These are phyloP conservation scores for Steccherinum ochraceum DNA, from an alignment of 768 basidiomycete species.

Conservation along the genomic window DNA sequence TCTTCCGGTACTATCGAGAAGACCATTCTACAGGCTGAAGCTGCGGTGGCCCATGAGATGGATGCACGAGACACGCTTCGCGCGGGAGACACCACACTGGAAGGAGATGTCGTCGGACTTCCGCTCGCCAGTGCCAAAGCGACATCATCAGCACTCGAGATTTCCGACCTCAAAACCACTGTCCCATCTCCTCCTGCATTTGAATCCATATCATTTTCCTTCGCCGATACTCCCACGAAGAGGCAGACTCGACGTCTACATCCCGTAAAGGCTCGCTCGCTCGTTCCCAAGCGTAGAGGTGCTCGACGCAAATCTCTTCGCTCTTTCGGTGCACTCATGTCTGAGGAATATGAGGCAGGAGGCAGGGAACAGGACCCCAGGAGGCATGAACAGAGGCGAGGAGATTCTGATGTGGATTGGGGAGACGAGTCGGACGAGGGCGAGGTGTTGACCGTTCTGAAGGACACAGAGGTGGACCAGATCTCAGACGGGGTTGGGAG, in stretches of 20 bases:
- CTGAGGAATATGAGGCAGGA: slow-evolving; percentile 32
- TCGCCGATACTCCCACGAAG: slow-evolving; percentile 23
- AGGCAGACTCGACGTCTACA: slow-evolving; percentile 24
- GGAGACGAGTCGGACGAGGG: slow-evolving; percentile 31
- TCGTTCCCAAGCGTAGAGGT: slow-evolving; percentile 13
- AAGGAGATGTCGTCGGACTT: background rate
- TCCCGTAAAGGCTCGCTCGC: slow-evolving; percentile 23
- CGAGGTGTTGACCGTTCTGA: slow-evolving; percentile 3
- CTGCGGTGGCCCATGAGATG: background rate
- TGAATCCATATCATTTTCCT: slow-evolving; percentile 30
- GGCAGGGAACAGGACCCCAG: slow-evolving; percentile 31
- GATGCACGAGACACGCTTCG: too few species aligned
- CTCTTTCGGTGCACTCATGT: slow-evolving; percentile 41
- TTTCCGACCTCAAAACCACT: background rate
- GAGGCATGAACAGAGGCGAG: slow-evolving; percentile 46
- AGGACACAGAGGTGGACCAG: slow-evolving; percentile 27
- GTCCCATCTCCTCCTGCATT: slow-evolving; percentile 14
- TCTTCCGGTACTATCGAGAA: background rate
- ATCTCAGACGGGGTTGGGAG: slow-evolving; percentile 37
- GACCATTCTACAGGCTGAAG: background rate
- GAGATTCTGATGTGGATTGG: slow-evolving; percentile 68
- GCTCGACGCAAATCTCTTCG: slow-evolving; percentile 20
- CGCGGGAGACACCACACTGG: background rate
- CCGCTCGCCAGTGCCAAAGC: too few species aligned
- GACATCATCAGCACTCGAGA: background rate